Evolutionary conservation across 495 filamentous ascomycete species (phyloP), one percentile per base, ranked within the genome.

Genomic region (Aspergillus wentii): DNA sequence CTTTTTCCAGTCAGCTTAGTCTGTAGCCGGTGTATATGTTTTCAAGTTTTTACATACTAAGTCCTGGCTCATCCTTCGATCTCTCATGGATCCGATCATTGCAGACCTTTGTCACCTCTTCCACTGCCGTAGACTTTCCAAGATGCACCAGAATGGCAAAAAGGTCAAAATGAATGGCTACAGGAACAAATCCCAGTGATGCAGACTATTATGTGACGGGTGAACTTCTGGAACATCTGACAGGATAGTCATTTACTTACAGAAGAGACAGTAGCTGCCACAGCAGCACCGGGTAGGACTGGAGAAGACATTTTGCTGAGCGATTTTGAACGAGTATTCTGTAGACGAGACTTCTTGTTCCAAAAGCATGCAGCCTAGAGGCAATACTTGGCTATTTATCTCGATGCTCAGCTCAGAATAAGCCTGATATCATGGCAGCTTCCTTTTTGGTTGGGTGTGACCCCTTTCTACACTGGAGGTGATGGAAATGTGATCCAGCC

Each of bases 151-250:
- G 36, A 5, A 48, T 45, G 8, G 43, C 36, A 25, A 64, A 67
- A 6, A 67, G 39, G 28, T 56, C 30, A 44, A 67, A 64, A 33
- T 61, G 52, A 19, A 61, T 40, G 0, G 63, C 57, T 8, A 66
- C 61, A 1, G 64, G 64, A 1, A 66, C 49, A 32, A 68, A 65
- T 0, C 64, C 57, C 18, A 65, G 33, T 0, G 59, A 49, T 13
- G 59, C 58, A 5, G 58, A 40, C 58, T 62, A 34, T n/a, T 8
- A 4, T n/a, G 26, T 14, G 16, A 30, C 6, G 15, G 5, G 35
- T 33, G 26, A 28, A 35, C 18, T 18, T n/a, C 5, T 16, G 10
- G 21, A 25, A 1, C 14, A 30, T 13, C 9, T 13, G 1, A 2
- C 22, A 36, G 0, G 4, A 27, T 25, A 26, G 2, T 9, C 7